Percentiles rank a stretch among this genome's conserved stretches.
These are phyloP conservation scores for Solanum chiquidenum DNA, from an alignment of 257 asterid species.

Conservation along the genomic window DNA sequence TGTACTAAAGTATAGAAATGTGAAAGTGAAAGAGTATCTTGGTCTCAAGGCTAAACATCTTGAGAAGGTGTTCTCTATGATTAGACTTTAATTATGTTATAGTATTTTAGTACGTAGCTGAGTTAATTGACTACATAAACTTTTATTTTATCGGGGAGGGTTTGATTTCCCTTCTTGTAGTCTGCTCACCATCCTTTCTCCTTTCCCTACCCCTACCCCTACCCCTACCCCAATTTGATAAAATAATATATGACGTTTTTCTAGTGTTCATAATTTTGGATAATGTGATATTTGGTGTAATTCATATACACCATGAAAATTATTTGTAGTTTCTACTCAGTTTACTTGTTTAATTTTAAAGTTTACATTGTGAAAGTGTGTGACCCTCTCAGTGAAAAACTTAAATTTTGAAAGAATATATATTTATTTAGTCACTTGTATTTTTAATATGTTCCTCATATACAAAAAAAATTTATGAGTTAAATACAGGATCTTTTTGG, in stretches of 20 bases:
- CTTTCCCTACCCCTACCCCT: not conserved
- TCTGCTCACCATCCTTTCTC: not conserved
- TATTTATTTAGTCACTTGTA: not conserved
- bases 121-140: not conserved
- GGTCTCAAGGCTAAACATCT: slow-evolving; percentile 46
- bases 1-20: slow-evolving; percentile 26
- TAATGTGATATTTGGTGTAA: not conserved
- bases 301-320: not conserved
- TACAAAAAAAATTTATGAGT: not conserved
- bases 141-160: not conserved
- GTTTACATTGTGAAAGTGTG: not conserved
- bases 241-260: not conserved
- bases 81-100: slow-evolving; percentile 4
- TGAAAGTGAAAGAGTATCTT: slow-evolving; percentile 47
- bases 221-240: not conserved
- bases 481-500: not conserved
- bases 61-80: slow-evolving; percentile 34
- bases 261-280: not conserved
- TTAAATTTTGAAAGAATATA: not conserved
- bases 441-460: no score
- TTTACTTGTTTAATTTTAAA: not conserved
- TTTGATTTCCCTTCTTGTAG: no score
- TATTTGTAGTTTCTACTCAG: not conserved
- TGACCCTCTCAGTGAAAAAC: not conserved
- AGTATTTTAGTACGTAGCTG: not conserved